Evolutionary conservation across 2,329 filamentous ascomycete species (phyloP), one percentile per base, ranked within the genome.

Genomic region (Lasiodiplodia citricola): DNA sequence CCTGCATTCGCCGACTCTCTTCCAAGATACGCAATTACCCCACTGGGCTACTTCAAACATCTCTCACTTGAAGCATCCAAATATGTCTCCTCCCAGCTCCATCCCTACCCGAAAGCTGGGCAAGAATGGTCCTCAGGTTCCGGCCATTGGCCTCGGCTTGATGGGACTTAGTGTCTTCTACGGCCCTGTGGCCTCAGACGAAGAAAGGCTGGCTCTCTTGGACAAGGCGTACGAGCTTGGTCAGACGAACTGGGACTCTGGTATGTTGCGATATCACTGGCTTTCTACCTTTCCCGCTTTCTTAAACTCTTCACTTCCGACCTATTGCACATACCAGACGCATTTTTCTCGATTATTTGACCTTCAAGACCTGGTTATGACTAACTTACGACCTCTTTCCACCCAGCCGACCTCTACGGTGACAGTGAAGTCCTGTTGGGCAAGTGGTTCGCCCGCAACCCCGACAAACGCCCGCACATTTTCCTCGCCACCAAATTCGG

Each of bases 401-500:
- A 35, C 13, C n/a, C 1, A 70, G 68, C 76, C 69, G 55, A 80
- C 62, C 47, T 76, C 68, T 79, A 74, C 69, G 76, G 73, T 35
- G 78, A 80, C 68, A 78, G 68, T 60, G 78, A 80, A 60, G 74
- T 75, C 51, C 71, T 80, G 2, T 55, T 80, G 0, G 73, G 74
- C 18, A 76, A 75, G 47, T 80, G 76, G 76, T 80, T 79, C 70
- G 70, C 73, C 50, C 72, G 72, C n/a, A 67, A 69, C 52, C 70
- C 70, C 4, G 64, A 65, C 16, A 69, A 70, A 21, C 66, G 70
- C 8, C 16, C 52, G 8, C 57, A 70, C 5, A 66, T 70, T 7
- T 72, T 71, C 75, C 77, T 86, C n/a, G 84, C 85, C 0, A 83
- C 85, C 72, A 87, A 88, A 74, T 88, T 87, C 73, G 86, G 77